Conservation (phyloP, 2,329 filamentous ascomycete species). For the Coniochaeta hoffmannii region DNA sequence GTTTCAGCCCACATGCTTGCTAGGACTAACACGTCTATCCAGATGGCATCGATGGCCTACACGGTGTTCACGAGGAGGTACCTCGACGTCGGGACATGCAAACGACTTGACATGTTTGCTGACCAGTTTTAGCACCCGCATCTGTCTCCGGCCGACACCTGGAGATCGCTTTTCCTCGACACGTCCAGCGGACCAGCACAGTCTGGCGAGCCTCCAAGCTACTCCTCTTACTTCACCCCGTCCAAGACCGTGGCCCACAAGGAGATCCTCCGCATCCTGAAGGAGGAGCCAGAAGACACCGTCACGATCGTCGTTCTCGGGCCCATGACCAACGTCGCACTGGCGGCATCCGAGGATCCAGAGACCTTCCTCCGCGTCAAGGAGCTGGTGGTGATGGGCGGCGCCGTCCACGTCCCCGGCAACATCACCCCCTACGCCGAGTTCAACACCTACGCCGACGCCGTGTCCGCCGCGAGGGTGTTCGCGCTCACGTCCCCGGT, state of each 20-base stretch:
- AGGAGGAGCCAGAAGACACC: conserved; percentile 72
- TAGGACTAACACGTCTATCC: conserved; percentile 21
- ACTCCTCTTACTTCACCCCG: conserved; percentile 62
- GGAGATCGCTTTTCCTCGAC: conserved; percentile 60
- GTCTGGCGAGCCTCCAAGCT: conserved; percentile 32
- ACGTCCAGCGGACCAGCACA: conserved; percentile 16
- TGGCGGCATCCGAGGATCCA: conserved; percentile 81
- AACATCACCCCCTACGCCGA: conserved; percentile 84
- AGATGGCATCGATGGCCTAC: conserved; percentile 66
- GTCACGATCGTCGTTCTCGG: conserved; percentile 88
- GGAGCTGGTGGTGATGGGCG: conserved; percentile 94
- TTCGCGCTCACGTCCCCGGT: conserved; percentile 68
- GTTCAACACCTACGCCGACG: conserved; percentile 93
- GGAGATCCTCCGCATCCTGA: conserved; percentile 82
- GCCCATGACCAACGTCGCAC: conserved; percentile 85
- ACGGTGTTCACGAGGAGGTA: conserved; percentile 60
- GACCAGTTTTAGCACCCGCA: conserved; percentile 54
- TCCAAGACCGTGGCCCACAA: conserved; percentile 68
- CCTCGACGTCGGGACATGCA: conserved; percentile 8
- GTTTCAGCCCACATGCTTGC: neutral
- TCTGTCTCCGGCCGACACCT: conserved; percentile 65
- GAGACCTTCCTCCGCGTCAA: conserved; percentile 84
- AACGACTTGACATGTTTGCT: neutral
- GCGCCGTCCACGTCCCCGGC: conserved; percentile 68
- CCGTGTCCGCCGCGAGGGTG: conserved; percentile 67